Conservation (phyloP, 2,329 filamentous ascomycete genomes). For the Grosmannia huntii region DNA sequence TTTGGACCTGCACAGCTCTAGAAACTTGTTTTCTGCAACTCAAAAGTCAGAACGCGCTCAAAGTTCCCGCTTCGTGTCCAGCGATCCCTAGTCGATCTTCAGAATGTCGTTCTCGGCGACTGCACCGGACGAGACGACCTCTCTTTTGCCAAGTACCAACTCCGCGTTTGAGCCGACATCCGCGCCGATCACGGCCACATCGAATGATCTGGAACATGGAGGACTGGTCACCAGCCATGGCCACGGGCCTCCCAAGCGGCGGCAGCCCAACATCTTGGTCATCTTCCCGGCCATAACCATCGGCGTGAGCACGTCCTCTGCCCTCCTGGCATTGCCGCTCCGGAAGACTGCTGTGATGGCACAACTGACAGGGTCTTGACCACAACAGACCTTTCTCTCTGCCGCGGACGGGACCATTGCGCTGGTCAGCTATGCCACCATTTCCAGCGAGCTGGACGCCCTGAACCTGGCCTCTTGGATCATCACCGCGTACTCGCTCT, state of each 20-base stretch:
- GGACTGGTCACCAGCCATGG: not conserved
- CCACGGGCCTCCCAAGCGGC: not conserved
- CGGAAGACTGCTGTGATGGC: not conserved
- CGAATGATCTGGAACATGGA: not conserved
- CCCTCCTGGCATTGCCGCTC: not conserved
- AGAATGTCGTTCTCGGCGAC: not conserved
- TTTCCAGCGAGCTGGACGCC: slow-evolving; percentile 62
- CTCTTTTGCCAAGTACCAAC: not conserved
- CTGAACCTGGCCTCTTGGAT: slow-evolving; percentile 68
- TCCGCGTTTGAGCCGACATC: not conserved
- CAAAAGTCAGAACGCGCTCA: not conserved
- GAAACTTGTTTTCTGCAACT: too few species aligned
- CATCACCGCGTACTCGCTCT: slow-evolving; percentile 55
- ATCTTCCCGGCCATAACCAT: not conserved
- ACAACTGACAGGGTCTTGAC: not conserved
- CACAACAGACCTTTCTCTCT: slow-evolving; percentile 50
- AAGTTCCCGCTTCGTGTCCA: not conserved
- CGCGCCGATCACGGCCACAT: not conserved
- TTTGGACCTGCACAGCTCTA: too few species aligned
- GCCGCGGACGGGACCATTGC: slow-evolving; percentile 68
- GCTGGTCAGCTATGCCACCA: slow-evolving; percentile 64
- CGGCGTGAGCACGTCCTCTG: not conserved
- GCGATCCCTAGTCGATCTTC: not conserved
- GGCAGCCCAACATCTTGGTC: not conserved
- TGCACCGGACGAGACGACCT: not conserved